phyloP scores from a whole-genome alignment of 1,284 basidiomycete species.

The Trichosporon sp. region DNA sequence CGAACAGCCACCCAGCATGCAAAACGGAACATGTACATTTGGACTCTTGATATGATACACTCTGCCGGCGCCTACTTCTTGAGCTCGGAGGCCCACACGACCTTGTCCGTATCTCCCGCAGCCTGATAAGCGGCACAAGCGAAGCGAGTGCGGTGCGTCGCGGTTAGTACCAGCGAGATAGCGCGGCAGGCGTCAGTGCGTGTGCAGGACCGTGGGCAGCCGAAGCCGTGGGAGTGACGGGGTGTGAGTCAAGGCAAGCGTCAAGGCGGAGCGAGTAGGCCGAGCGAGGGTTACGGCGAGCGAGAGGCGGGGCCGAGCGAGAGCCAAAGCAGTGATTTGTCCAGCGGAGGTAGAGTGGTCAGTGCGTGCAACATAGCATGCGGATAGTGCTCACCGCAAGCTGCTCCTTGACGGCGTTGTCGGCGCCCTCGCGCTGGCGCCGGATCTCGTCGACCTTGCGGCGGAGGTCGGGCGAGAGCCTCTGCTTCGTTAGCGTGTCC shows the following conservation, averaged over 20 bases:
- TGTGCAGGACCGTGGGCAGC: not conserved
- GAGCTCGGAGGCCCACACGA: conserved; percentile 26
- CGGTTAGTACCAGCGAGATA: too few species aligned
- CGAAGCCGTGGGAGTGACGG: not conserved
- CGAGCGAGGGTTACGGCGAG: too few species aligned
- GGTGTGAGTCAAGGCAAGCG: not conserved
- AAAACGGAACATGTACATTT: conserved; percentile 1
- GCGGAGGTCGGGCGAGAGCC: conserved; percentile 45
- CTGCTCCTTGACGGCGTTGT: conserved; percentile 13
- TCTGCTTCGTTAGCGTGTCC: conserved; percentile 9
- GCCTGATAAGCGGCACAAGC: conserved; percentile 8
- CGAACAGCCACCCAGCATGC: not conserved
- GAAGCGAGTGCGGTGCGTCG: not conserved
- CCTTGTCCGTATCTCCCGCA: conserved; percentile 24
- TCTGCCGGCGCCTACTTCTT: conserved; percentile 7
- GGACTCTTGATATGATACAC: not conserved
- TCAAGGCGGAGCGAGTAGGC: too few species aligned
- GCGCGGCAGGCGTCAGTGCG: not conserved
- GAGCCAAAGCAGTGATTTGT: too few species aligned
- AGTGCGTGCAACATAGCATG: not conserved
- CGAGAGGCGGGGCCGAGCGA: too few species aligned
- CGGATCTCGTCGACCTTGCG: conserved; percentile 43
- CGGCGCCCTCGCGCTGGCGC: conserved; percentile 27
- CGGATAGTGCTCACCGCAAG: conserved; percentile 13
- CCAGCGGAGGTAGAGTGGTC: not conserved